Conservation (phyloP, 805 yeast genomes). For the Torulaspora franciscae region DNA sequence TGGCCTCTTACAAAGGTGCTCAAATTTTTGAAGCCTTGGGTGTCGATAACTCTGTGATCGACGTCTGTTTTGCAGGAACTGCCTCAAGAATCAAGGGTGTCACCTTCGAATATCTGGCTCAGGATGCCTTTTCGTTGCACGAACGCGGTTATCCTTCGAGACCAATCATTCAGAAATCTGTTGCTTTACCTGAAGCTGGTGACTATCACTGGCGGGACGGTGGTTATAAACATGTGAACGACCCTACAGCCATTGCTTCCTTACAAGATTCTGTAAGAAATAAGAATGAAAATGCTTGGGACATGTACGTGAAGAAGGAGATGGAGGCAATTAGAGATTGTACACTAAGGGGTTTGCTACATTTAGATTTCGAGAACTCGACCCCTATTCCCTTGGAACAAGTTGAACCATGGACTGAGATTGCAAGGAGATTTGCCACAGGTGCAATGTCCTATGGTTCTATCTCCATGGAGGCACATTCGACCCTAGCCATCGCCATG, state of each 20-base stretch:
- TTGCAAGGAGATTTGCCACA: constrained; percentile 94
- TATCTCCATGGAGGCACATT: constrained; percentile 96
- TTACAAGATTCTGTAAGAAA: constrained; percentile 98
- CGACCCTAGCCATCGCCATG: constrained; percentile 97
- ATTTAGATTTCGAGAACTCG: constrained; percentile 72
- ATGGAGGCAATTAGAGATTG: constrained; percentile 87
- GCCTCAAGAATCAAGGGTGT: constrained; percentile 96
- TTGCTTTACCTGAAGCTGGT: constrained; percentile 83
- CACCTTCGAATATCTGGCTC: constrained; percentile 92
- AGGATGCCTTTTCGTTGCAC: constrained; percentile 91
- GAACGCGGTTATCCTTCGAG: constrained; percentile 87
- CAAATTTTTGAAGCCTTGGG: constrained; percentile 97
- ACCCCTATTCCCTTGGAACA: constrained; percentile 88
- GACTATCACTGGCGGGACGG: constrained; percentile 99
- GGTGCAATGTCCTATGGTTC: constrained; percentile 99
- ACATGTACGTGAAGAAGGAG: constrained; percentile 82
- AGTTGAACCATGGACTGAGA: constrained; percentile 99
- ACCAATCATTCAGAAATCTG: constrained; percentile 60
- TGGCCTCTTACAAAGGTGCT: constrained; percentile 98
- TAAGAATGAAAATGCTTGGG: constrained; percentile 91
- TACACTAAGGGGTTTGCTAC: constrained; percentile 89
- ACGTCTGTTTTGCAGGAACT: constrained; percentile 93
- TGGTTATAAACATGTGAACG: constrained; percentile 92
- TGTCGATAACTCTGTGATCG: constrained; percentile 90
- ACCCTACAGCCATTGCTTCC: constrained; percentile 90